Base-by-base conservation (phyloP, 1,284 basidiomycete genomes). In the Microbotryum intermedium region DNA sequence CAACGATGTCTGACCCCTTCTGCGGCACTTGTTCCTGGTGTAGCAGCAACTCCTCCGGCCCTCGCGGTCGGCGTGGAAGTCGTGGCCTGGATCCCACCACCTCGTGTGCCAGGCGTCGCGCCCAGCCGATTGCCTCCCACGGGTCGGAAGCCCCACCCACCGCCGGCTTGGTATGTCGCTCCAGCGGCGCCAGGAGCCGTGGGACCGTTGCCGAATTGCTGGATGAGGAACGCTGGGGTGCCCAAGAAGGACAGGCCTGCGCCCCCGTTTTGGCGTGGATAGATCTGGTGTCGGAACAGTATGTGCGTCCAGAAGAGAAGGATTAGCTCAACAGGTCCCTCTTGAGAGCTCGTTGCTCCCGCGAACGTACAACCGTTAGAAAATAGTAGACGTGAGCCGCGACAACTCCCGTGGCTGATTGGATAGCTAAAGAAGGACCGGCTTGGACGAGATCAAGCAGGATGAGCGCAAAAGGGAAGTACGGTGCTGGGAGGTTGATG, bases 381-480 rank as follows among this genome's bases (percentile, higher is more conserved):
- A 72, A 56, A 60, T 67, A 73, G 60, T 72, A 90, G 4, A 81
- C 73, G 71, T 91, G 87, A 0, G 87, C 89, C 1, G 84, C 80
- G 45, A 88, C 77, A 23, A 86, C 79, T 2, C 89, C 90, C 0
- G 85, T 84, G 30, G 87, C 72, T 52, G 80, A 77, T 56, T 77
- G 72, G 2, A 83, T 80, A 4, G 83, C 86, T 4, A 79, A 79
- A 0, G 59, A 44, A 0, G 82, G 82, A 4, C 89, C 89, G 13
- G 76, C 83, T 62, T 79, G 79, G 67, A 90, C 72, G 45, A 87
- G 72, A 73, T 91, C 88, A 69, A 92, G 74, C 43, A 70, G 81
- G 55, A 92, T 80, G 69, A 91, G 79, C 46, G 82, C 79, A 71
- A 84, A 89, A 0, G 90, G 88, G 64, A 87, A 81, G 73, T 86